phyloP scores from a whole-genome alignment of 2,329 filamentous ascomycete genomes.

The Cercospora sesami region DNA sequence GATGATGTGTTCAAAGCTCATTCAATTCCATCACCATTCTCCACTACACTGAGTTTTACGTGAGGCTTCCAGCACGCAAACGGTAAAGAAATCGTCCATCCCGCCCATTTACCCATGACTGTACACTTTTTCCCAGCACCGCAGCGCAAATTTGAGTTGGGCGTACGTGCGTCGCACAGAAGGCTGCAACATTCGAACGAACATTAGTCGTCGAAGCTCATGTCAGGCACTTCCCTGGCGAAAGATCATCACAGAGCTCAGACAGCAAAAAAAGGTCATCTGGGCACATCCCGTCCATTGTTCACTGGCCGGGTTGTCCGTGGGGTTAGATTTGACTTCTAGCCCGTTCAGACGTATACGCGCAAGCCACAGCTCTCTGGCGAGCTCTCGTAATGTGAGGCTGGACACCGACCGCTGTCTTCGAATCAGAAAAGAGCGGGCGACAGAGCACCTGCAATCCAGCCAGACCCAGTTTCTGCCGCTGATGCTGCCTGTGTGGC shows the following conservation, averaged over 20 bases:
- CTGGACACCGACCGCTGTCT: constrained; percentile 4
- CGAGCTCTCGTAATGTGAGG: constrained; percentile 6
- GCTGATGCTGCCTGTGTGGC: constrained; percentile 5
- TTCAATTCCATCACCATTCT: neutral
- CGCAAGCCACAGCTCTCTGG: neutral
- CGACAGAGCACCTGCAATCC: neutral
- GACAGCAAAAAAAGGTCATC: neutral
- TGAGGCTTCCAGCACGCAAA: neutral
- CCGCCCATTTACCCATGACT: neutral
- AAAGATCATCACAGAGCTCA: neutral
- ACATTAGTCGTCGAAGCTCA: constrained; percentile 13
- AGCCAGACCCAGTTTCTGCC: neutral
- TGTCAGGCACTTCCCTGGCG: neutral
- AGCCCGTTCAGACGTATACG: too few relatives aligned
- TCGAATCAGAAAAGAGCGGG: neutral
- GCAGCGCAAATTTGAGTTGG: neutral
- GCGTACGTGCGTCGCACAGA: neutral
- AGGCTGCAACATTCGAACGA: constrained; percentile 17
- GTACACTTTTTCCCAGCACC: neutral
- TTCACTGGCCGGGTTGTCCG: constrained; percentile 1
- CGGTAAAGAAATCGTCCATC: neutral
- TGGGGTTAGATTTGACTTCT: too few relatives aligned
- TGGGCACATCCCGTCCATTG: neutral
- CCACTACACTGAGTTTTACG: neutral
- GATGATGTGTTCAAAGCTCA: neutral